Evolutionary conservation across 2,329 filamentous ascomycete genomes (phyloP).

Genomic region (Fusarium algeriense): DNA sequence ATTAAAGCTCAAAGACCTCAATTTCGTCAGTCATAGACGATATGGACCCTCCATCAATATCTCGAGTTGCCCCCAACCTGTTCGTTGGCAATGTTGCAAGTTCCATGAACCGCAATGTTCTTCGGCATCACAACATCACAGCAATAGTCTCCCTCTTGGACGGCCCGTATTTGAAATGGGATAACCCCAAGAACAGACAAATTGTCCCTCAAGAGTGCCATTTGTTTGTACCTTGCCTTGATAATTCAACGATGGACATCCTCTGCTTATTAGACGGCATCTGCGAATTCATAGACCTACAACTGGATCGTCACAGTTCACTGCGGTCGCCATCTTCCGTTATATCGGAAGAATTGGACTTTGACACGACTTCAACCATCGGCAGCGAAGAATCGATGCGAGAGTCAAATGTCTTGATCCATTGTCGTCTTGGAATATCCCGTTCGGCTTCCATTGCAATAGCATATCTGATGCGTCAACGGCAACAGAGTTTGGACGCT

Average conservation of each 20-base stretch:
- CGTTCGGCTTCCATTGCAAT: slow-evolving; percentile 49
- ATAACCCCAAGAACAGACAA: slow-evolving; percentile 32
- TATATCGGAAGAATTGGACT: slow-evolving; percentile 3
- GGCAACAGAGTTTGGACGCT: slow-evolving; percentile 25
- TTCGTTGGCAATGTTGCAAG: slow-evolving; percentile 45
- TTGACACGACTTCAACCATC: slow-evolving; percentile 11
- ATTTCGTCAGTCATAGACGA: slow-evolving; percentile 14
- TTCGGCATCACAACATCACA: slow-evolving; percentile 41
- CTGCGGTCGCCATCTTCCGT: slow-evolving; percentile 1
- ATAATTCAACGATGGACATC: slow-evolving; percentile 44
- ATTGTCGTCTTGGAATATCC: slow-evolving; percentile 52
- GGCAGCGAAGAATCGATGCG: slow-evolving; percentile 9
- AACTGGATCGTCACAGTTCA: slow-evolving; percentile 12
- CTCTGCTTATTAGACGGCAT: slow-evolving; percentile 39
- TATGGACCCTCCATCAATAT: slow-evolving; percentile 40
- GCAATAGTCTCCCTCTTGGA: slow-evolving; percentile 45
- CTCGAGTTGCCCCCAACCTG: slow-evolving; percentile 39
- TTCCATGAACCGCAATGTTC: slow-evolving; percentile 38
- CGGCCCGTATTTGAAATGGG: slow-evolving; percentile 34
- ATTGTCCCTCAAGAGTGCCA: slow-evolving; percentile 41
- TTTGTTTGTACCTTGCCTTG: slow-evolving; percentile 43
- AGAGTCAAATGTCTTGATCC: slow-evolving; percentile 46
- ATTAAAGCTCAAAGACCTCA: not conserved
- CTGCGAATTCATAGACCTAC: slow-evolving; percentile 46
- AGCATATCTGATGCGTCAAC: slow-evolving; percentile 51